Percentiles rank a stretch among this genome's conserved stretches.
Conservation (phyloP, 2,329 filamentous ascomycete species). For the Cladorrhinum sp. region DNA sequence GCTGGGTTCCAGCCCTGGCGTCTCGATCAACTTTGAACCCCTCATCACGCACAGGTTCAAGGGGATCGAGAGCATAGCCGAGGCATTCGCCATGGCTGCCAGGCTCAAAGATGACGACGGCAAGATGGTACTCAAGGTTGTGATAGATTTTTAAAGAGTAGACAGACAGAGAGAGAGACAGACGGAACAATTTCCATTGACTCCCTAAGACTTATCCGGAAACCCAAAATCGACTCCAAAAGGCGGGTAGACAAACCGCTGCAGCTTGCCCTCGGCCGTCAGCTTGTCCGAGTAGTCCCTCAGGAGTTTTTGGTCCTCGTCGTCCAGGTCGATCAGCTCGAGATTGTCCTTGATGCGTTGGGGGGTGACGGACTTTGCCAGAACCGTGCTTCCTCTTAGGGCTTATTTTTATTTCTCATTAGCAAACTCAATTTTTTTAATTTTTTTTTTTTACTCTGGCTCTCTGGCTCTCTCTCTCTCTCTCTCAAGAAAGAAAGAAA, state of each 20-base stretch:
- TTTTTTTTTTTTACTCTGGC: background rate
- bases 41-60: conserved; percentile 69
- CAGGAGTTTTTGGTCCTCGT: conserved; percentile 57
- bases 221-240: conserved; percentile 69
- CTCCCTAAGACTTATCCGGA: conserved; percentile 55
- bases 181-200: background rate
- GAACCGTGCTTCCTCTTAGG: conserved; percentile 64
- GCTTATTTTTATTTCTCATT: conserved; percentile 44
- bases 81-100: conserved; percentile 70
- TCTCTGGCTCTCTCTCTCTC: no score
- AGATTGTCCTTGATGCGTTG: conserved; percentile 68
- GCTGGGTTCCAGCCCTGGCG: conserved; percentile 54
- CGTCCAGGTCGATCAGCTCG: conserved; percentile 62
- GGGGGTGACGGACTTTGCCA: conserved; percentile 69
- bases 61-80: conserved; percentile 59
- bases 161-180: background rate
- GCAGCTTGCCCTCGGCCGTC: conserved; percentile 47
- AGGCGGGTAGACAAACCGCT: conserved; percentile 65
- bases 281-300: conserved; percentile 53
- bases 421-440: background rate
- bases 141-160: background rate
- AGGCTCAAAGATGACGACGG: conserved; percentile 67
- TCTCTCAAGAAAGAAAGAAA: no score
- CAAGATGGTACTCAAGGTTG: conserved; percentile 70
- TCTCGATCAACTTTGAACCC: conserved; percentile 45